phyloP scores from a whole-genome alignment of 1,139 yeast species.

The Spathaspora jeffriesii region DNA sequence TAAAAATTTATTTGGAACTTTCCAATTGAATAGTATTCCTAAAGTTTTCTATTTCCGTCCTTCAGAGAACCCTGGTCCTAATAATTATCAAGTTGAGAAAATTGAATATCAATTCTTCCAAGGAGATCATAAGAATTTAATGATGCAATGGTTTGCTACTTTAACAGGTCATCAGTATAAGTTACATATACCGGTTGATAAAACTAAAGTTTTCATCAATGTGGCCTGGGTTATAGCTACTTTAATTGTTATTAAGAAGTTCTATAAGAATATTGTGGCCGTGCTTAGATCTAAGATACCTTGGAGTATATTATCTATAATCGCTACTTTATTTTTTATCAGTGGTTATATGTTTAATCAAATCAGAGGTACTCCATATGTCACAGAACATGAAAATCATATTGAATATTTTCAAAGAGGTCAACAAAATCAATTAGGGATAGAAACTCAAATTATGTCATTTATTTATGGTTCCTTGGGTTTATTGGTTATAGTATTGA shows the following conservation, averaged over 20 bases:
- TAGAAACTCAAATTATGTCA: conserved; percentile 78
- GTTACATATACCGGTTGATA: conserved; percentile 57
- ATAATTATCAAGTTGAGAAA: conserved; percentile 34
- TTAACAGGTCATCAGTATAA: conserved; percentile 45
- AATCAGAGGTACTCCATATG: conserved; percentile 76
- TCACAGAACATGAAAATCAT: conserved; percentile 59
- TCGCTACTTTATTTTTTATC: conserved; percentile 68
- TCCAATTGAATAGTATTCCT: conserved; percentile 76
- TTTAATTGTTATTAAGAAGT: conserved; percentile 21
- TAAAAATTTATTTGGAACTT: conserved; percentile 51
- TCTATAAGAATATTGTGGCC: conserved; percentile 32
- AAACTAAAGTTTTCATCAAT: conserved; percentile 50
- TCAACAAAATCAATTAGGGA: conserved; percentile 76
- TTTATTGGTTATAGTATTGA: conserved; percentile 46
- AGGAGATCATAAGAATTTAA: conserved; percentile 50
- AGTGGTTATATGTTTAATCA: conserved; percentile 94
- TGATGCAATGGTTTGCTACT: conserved; percentile 37
- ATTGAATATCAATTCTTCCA: conserved; percentile 51
- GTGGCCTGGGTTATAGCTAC: conserved; percentile 39
- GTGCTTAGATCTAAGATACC: conserved; percentile 32
- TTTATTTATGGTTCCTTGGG: conserved; percentile 63
- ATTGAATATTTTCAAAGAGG: conserved; percentile 63
- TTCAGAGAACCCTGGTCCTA: conserved; percentile 32
- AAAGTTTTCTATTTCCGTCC: conserved; percentile 69
- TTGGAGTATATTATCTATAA: conserved; percentile 68